These are phyloP conservation scores for Thalia dealbata DNA, from an alignment of 176 grass and related monocot species.

Conservation along the genomic window DNA sequence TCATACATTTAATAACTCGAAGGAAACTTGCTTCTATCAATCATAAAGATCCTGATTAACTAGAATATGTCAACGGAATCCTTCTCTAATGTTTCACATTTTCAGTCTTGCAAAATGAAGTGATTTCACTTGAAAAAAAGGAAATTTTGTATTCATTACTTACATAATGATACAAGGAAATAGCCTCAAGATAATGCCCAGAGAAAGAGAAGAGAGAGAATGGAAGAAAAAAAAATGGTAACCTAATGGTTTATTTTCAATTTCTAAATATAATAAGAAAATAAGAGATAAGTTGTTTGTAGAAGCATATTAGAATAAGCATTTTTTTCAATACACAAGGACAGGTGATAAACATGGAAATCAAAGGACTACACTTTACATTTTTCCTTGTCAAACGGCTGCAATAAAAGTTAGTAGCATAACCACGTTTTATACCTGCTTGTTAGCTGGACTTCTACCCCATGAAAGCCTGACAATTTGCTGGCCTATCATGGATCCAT, in stretches of 20 bases:
- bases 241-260: background rate
- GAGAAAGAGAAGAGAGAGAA: no score
- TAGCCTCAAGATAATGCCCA: no score
- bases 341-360: background rate
- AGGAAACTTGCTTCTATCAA: no score
- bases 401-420: background rate
- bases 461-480: slow-evolving; percentile 93
- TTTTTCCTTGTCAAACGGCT: background rate
- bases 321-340: background rate
- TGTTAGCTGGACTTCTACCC: slow-evolving; percentile 75
- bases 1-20: no score
- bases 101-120: no score
- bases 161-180: no score
- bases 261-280: background rate
- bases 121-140: no score
- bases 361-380: background rate
- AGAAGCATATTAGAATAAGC: background rate
- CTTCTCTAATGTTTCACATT: no score
- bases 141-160: no score
- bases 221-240: no score
- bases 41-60: no score
- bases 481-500: slow-evolving; percentile 86
- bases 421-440: slow-evolving; percentile 46
- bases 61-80: no score
- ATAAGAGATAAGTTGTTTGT: background rate